phyloP scores from a whole-genome alignment of 148 eudicot species.

The Cornus suecica region DNA sequence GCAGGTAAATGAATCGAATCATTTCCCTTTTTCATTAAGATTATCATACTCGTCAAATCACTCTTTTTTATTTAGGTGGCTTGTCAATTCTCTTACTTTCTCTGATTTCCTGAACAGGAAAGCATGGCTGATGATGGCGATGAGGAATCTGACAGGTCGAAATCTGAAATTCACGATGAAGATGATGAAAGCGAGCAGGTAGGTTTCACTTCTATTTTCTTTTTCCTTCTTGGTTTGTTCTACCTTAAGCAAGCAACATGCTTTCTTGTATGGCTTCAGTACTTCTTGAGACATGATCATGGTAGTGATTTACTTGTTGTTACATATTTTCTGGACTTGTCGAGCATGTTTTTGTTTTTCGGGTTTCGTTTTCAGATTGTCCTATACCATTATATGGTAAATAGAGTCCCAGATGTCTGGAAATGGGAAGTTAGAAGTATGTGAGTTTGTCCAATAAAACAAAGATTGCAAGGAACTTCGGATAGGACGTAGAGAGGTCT shows the following conservation, averaged over 20 bases:
- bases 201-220: not conserved
- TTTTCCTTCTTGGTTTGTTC: not conserved
- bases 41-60: not conserved
- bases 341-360: not conserved
- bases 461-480: too few species aligned
- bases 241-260: not conserved
- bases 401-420: too few species aligned
- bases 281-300: too few species aligned
- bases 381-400: not conserved
- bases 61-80: not conserved
- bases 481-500: too few species aligned
- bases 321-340: not conserved
- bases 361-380: not conserved
- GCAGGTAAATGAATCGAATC: constrained; percentile 34
- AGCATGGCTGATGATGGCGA: constrained; percentile 43
- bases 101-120: constrained; percentile 25
- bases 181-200: constrained; percentile 60
- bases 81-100: not conserved
- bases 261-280: not conserved
- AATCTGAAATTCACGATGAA: constrained; percentile 48
- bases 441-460: too few species aligned
- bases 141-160: constrained; percentile 53
- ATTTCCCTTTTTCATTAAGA: not conserved
- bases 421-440: too few species aligned
- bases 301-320: not conserved